These are phyloP conservation scores for Populus trichocarpa DNA, from an alignment of 441 rosid genomes.

Conservation along the genomic window DNA sequence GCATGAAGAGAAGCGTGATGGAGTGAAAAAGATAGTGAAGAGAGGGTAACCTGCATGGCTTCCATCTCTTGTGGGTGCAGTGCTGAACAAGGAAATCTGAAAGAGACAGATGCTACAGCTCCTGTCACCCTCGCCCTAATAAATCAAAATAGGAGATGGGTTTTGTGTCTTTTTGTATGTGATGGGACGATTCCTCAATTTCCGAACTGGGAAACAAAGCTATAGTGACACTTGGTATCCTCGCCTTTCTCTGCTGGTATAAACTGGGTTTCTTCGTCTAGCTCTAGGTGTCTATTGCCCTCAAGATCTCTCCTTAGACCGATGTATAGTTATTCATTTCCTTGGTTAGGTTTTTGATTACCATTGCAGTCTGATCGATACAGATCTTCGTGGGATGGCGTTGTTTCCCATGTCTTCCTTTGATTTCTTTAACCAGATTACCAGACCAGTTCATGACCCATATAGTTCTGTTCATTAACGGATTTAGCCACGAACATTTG, in stretches of 20 bases:
- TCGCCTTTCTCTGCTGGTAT: slow-evolving; percentile 66
- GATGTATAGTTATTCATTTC: not conserved
- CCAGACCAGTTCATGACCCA: not conserved
- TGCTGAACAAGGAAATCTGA: slow-evolving; percentile 69
- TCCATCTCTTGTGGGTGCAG: slow-evolving; percentile 82
- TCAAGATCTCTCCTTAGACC: slow-evolving; percentile 9
- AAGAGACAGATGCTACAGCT: slow-evolving; percentile 50
- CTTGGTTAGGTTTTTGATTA: not conserved
- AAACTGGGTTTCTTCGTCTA: slow-evolving; percentile 43
- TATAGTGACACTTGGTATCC: slow-evolving; percentile 37
- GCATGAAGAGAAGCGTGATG: not conserved
- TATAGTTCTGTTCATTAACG: slow-evolving; percentile 29
- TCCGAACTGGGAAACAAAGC: slow-evolving; percentile 46
- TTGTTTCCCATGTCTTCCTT: not conserved
- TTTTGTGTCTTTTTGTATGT: slow-evolving; percentile 6
- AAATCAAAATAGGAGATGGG: slow-evolving; percentile 2
- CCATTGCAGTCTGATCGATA: not conserved
- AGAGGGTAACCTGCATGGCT: slow-evolving; percentile 38
- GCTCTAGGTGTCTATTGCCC: slow-evolving; percentile 26
- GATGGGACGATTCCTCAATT: slow-evolving; percentile 67
- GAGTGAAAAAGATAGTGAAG: slow-evolving; percentile 44
- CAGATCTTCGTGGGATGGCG: not conserved
- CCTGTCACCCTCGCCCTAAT: slow-evolving; percentile 20
- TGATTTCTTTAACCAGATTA: not conserved
- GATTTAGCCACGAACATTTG: slow-evolving; percentile 36